Evolutionary conservation across 2,329 filamentous ascomycete genomes (phyloP), one percentile per base, ranked within the genome.

Genomic region (Penicillium sp.): DNA sequence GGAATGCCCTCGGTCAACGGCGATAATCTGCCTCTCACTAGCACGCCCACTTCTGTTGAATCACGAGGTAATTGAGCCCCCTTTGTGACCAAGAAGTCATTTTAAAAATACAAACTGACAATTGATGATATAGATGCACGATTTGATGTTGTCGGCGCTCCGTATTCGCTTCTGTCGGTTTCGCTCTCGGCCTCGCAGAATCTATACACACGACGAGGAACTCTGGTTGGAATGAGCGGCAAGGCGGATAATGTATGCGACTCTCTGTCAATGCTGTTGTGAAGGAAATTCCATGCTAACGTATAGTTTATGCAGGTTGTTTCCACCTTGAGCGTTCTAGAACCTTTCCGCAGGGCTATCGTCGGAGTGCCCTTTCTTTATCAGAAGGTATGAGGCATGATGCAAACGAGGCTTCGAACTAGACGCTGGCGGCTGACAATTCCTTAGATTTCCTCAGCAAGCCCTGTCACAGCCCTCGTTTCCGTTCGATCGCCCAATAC

Each of bases 331-430:
- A 92, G 91, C 41, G 75, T 97, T 47, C 84, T 97, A 51, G 88
- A 91, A 56, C 94, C 94, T 14, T 82, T 96, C 68, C 84, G 86
- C 55, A 86, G 94, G 72, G 88, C 88, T 23, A 74, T 86, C 44
- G 83, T 96, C 27, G 91, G 92, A 61, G 88, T 97, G 47, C 94
- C 94, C 1, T 99, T 99, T 75, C 82, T 99, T 57, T 97, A 97
- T 76, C 93, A 97, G 76, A 82, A 81, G 69, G 77, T 79, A 53
- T 42, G 56, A 48, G 41, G 39, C 48, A 46, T 29, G 30, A 35
- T 19, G 30, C 3, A 34, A 34, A 13, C 23, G 39, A 23, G 42
- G 27, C 29, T 10, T 9, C 3, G 14, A 29, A 19, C 46, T 38
- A 9, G 8, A 26, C 38, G 26, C 50, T 26, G 35, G 18, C 30